Evolutionary conservation across 805 yeast species (phyloP).

Genomic region (Babjeviella inositovora): DNA sequence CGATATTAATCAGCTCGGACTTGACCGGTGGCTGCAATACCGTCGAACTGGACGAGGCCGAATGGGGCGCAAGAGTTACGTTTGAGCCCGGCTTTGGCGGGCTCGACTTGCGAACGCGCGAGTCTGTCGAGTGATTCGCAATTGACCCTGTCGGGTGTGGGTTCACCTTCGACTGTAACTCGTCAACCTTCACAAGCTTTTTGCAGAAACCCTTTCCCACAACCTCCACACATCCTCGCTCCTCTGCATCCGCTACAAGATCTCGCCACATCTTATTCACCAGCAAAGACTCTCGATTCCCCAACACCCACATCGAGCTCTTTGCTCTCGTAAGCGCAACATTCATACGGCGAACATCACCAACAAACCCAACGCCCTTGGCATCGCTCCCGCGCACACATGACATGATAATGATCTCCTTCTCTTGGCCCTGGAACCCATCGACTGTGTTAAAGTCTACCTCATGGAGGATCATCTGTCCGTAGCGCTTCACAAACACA

Average conservation of each 20-base stretch:
- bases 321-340: conserved; percentile 93
- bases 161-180: conserved; percentile 2
- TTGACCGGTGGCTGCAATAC: too few relatives aligned
- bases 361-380: conserved; percentile 71
- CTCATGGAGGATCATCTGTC: conserved; percentile 40
- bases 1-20: too few relatives aligned
- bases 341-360: conserved; percentile 89
- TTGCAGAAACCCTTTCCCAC: conserved; percentile 20
- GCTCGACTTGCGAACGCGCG: conserved; percentile 2
- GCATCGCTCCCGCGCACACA: conserved; percentile 81
- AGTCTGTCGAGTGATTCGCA: background rate
- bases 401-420: conserved; percentile 83
- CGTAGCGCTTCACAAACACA: conserved; percentile 42
- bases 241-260: conserved; percentile 48
- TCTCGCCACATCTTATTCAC: conserved; percentile 61
- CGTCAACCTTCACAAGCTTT: conserved; percentile 1
- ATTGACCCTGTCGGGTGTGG: background rate
- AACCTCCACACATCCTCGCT: conserved; percentile 17
- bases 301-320: conserved; percentile 84
- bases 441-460: conserved; percentile 91
- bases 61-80: background rate
- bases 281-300: conserved; percentile 51
- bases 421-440: conserved; percentile 97
- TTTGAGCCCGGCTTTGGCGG: background rate
- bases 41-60: conserved; percentile 1